Evolutionary conservation across 108 stramenopile genomes (phyloP).

Genomic region (Cyclotella atomus): DNA sequence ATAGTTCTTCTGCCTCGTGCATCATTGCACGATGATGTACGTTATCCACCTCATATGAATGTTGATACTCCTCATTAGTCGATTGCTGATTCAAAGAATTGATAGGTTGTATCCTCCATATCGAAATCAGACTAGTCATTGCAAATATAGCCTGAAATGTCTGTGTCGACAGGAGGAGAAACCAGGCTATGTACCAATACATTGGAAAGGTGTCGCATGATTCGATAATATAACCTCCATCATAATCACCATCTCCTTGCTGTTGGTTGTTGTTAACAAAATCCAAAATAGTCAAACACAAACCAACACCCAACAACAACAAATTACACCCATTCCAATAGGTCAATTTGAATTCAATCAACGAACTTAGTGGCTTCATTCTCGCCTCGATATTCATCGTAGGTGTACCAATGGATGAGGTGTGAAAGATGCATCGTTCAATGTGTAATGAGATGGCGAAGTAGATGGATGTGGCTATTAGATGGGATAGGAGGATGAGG

Average conservation of each 20-base stretch:
- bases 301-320: conserved; percentile 2
- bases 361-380: too few relatives aligned
- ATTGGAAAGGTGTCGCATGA: conserved; percentile 20
- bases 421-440: conserved; percentile 36
- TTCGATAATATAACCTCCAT: not conserved
- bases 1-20: conserved; percentile 62
- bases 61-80: conserved; percentile 12
- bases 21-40: conserved; percentile 23
- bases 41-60: not conserved
- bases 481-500: too few relatives aligned
- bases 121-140: conserved; percentile 16
- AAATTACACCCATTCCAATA: too few relatives aligned
- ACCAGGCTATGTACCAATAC: conserved; percentile 33
- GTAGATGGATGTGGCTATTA: conserved; percentile 26
- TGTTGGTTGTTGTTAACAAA: too few relatives aligned
- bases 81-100: conserved; percentile 28
- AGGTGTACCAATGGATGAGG: conserved; percentile 42
- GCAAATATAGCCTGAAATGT: conserved; percentile 26
- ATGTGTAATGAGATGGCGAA: conserved; percentile 22
- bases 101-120: conserved; percentile 12
- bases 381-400: conserved; percentile 21
- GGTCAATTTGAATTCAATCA: too few relatives aligned
- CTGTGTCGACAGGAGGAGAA: conserved; percentile 9
- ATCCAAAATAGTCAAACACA: too few relatives aligned
- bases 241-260: not conserved